Evolutionary conservation across 805 yeast species (phyloP).

Genomic region (Lipomyces chichibuensis): DNA sequence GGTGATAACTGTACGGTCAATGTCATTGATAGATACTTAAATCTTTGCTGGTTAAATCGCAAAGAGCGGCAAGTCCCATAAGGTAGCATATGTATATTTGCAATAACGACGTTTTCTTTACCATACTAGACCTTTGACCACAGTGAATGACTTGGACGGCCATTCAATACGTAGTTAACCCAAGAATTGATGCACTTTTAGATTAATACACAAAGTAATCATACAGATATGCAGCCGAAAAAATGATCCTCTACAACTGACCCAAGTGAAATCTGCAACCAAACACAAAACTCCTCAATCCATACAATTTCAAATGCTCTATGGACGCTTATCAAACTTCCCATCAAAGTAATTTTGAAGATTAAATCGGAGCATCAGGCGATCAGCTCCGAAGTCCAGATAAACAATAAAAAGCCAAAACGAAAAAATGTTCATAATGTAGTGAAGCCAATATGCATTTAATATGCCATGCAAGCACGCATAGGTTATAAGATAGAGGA

Average conservation of each 20-base stretch:
- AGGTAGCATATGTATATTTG: neutral
- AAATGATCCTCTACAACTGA: neutral
- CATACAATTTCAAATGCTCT: neutral
- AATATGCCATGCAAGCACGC: constrained; percentile 73
- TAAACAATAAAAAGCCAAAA: constrained; percentile 35
- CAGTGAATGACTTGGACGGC: no score
- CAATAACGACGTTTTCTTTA: neutral
- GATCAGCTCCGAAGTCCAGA: constrained; percentile 12
- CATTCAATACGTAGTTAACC: no score
- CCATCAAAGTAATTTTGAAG: constrained; percentile 2
- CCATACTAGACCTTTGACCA: no score
- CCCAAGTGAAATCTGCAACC: neutral
- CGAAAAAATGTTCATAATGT: constrained; percentile 62
- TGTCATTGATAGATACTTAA: neutral
- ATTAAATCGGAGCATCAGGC: neutral
- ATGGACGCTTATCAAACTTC: constrained; percentile 19
- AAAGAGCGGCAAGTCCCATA: neutral
- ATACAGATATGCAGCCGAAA: constrained; percentile 1
- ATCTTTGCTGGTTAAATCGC: neutral
- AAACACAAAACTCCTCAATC: constrained; percentile 6
- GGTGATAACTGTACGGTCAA: neutral
- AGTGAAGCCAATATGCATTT: constrained; percentile 84
- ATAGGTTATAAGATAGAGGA: constrained; percentile 61
- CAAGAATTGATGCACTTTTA: neutral
- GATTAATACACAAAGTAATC: neutral